Conservation (phyloP, 495 filamentous ascomycete species). For the Penicillium crystallinum region DNA sequence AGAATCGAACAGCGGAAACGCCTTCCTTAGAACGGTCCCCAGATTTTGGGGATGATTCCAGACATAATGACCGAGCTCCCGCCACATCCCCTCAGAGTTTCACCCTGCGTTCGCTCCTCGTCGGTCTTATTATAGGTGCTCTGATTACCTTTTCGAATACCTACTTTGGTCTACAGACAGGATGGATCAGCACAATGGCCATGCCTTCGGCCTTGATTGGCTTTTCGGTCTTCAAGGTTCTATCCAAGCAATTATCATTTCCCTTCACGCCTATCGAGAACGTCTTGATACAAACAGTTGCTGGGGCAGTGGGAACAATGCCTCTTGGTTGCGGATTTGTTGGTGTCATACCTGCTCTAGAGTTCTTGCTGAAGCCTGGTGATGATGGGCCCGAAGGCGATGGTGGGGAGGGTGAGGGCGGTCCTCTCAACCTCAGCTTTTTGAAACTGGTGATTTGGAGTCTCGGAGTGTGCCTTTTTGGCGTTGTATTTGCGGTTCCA, state of each 20-base stretch:
- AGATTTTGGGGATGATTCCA: conserved; percentile 2
- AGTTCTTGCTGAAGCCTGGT: conserved; percentile 69
- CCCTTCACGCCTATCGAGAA: conserved; percentile 96
- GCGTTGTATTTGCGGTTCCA: conserved; percentile 93
- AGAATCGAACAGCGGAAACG: neutral
- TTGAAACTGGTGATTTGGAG: conserved; percentile 83
- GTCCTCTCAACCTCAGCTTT: conserved; percentile 65
- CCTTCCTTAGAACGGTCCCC: conserved; percentile 3
- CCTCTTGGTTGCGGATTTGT: conserved; percentile 95
- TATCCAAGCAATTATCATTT: conserved; percentile 62
- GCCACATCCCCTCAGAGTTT: conserved; percentile 53
- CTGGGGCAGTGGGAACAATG: conserved; percentile 94
- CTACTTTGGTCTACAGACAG: conserved; percentile 96
- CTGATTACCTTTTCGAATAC: conserved; percentile 94
- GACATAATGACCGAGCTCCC: conserved; percentile 4
- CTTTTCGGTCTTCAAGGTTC: conserved; percentile 88
- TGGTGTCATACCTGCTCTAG: conserved; percentile 85
- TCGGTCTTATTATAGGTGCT: conserved; percentile 77
- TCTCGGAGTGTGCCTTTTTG: conserved; percentile 88
- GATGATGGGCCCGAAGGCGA: conserved; percentile 53
- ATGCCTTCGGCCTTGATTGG: conserved; percentile 95
- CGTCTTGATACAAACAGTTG: conserved; percentile 94
- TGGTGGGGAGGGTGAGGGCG: conserved; percentile 56
- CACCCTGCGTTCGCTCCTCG: conserved; percentile 72
- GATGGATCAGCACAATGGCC: conserved; percentile 79